Evolutionary conservation across 306 rosid genomes (phyloP).

Genomic region (Pueraria montana): DNA sequence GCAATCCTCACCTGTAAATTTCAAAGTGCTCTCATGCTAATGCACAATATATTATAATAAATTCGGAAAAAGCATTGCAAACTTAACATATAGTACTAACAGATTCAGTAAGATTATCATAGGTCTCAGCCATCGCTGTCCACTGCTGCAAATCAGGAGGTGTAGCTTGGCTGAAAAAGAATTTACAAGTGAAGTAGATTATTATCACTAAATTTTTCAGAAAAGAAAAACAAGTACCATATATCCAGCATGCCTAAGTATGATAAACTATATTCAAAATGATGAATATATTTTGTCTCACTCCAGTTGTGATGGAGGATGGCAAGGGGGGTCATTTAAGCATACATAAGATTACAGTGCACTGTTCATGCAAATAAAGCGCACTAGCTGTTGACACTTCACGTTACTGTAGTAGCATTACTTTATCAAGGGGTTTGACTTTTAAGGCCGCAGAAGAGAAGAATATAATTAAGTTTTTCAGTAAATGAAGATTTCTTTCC

Average conservation of each 20-base stretch:
- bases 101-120: conserved; percentile 81
- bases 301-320: conserved; percentile 11
- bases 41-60: conserved; percentile 34
- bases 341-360: neutral
- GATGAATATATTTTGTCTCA: conserved; percentile 16
- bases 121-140: conserved; percentile 94
- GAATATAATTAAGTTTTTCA: conserved; percentile 2
- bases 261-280: conserved; percentile 39
- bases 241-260: conserved; percentile 41
- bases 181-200: conserved; percentile 27
- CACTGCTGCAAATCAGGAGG: conserved; percentile 88
- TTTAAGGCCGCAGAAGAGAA: conserved; percentile 9
- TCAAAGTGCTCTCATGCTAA: conserved; percentile 37
- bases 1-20: conserved; percentile 89
- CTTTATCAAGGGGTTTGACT: conserved; percentile 1
- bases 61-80: conserved; percentile 38
- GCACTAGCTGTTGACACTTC: neutral
- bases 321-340: neutral
- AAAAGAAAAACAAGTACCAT: conserved; percentile 15
- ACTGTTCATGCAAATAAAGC: conserved; percentile 13
- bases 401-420: neutral
- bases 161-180: conserved; percentile 67
- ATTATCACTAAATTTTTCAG: conserved; percentile 14
- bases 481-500: conserved; percentile 6
- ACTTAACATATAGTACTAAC: conserved; percentile 63